Conservation (phyloP, 768 basidiomycete genomes). For the Clavulina sp. region DNA sequence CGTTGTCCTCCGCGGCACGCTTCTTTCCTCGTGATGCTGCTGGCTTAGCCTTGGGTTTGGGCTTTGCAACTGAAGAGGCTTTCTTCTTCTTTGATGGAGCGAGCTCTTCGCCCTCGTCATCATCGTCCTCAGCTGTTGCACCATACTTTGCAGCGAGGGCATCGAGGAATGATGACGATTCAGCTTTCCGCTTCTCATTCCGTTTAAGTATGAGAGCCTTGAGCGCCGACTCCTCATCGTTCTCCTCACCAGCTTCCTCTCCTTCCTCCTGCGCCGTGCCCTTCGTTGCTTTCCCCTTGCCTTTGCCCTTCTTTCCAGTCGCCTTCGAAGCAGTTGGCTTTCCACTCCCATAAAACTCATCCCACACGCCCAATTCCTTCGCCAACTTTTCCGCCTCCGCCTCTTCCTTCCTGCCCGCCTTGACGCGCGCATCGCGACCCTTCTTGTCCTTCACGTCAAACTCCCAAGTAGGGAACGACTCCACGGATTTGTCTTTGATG, state of each 20-base stretch:
- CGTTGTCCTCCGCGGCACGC: not conserved
- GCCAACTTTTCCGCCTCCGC: conserved; percentile 65
- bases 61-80: no score
- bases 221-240: conserved; percentile 5
- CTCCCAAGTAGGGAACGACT: conserved; percentile 43
- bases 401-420: conserved; percentile 61
- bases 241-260: not conserved
- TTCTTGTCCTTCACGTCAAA: conserved; percentile 62
- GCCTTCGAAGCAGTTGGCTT: conserved; percentile 21
- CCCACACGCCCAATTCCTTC: conserved; percentile 83
- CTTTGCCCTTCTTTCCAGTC: conserved; percentile 31
- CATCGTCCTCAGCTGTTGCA: not conserved
- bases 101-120: no score
- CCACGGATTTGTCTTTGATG: conserved; percentile 43
- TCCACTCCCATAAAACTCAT: conserved; percentile 74
- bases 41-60: no score
- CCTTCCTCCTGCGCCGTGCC: not conserved
- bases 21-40: conserved; percentile 7
- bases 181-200: conserved; percentile 5
- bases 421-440: conserved; percentile 52
- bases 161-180: conserved; percentile 5
- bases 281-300: conserved; percentile 23
- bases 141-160: conserved; percentile 10
- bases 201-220: conserved; percentile 9
- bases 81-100: not conserved